Conservation (phyloP, 352 stramenopile species). For the Globisporangium nodosum region DNA sequence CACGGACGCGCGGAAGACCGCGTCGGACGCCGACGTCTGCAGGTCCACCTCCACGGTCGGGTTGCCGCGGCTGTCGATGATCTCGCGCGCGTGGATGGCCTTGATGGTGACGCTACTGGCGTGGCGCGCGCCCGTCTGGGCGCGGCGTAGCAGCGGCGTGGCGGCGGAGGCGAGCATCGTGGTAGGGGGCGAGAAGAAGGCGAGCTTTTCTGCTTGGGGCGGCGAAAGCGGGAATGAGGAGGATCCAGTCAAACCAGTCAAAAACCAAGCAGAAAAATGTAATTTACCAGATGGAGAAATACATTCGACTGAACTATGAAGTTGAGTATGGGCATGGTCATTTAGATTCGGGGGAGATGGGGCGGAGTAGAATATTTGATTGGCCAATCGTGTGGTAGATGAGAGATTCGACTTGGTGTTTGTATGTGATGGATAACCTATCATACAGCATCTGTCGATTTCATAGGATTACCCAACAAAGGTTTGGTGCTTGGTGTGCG, state of each 20-base stretch:
- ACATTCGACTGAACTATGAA: not conserved
- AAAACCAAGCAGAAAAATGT: not conserved
- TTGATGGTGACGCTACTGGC: conserved; percentile 59
- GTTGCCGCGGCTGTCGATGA: conserved; percentile 98
- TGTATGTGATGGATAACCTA: not conserved
- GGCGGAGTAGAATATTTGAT: not conserved
- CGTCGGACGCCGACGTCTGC: conserved; percentile 70
- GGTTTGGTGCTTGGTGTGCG: too few species aligned
- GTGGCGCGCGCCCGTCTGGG: conserved; percentile 23
- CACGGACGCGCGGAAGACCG: conserved; percentile 91
- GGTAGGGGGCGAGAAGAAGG: not conserved
- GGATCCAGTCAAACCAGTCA: not conserved
- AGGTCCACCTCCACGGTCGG: conserved; percentile 98
- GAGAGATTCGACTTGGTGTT: not conserved
- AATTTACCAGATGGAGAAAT: not conserved
- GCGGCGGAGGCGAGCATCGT: conserved; percentile 8
- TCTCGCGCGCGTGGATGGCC: conserved; percentile 89
- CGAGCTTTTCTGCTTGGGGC: conserved; percentile 3
- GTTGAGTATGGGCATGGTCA: not conserved
- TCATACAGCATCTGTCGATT: not conserved
- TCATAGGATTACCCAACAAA: not conserved
- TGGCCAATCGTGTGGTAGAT: not conserved
- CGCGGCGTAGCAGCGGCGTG: conserved; percentile 3
- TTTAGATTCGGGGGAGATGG: not conserved
- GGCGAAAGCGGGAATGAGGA: not conserved